Percentiles rank a stretch among this genome's conserved stretches.
These are phyloP conservation scores for Penicillium waksmanii DNA, from an alignment of 495 filamentous ascomycete species.

Conservation along the genomic window DNA sequence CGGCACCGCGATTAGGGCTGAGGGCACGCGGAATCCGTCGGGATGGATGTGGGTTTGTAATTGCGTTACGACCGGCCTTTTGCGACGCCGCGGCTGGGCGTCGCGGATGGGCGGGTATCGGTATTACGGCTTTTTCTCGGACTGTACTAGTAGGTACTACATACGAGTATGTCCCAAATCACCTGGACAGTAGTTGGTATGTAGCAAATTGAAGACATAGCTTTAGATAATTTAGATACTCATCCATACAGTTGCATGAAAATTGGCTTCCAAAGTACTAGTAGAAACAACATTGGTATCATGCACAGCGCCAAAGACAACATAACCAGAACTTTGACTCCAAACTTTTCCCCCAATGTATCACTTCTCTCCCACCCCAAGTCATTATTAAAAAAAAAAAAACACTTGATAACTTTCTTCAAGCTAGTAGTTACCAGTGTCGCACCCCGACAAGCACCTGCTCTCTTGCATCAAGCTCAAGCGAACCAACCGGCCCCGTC, in stretches of 20 bases:
- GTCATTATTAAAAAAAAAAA: no score
- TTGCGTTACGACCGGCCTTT: slow-evolving; percentile 20
- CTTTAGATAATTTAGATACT: no score
- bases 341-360: neutral
- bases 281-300: neutral
- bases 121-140: slow-evolving; percentile 11
- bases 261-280: no score
- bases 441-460: slow-evolving; percentile 48
- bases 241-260: no score
- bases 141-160: neutral
- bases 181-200: neutral
- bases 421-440: slow-evolving; percentile 41
- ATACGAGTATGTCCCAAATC: neutral
- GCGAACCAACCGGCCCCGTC: slow-evolving; percentile 34
- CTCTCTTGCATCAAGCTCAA: slow-evolving; percentile 41
- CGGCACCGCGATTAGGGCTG: slow-evolving; percentile 31
- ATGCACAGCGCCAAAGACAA: neutral
- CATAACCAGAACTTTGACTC: neutral
- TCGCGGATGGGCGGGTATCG: slow-evolving; percentile 18
- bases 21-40: slow-evolving; percentile 37
- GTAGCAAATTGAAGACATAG: neutral
- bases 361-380: no score
- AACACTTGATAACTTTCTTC: neutral
- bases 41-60: slow-evolving; percentile 32
- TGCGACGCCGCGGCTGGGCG: slow-evolving; percentile 7